Percentiles rank a stretch among this genome's conserved stretches.
Evolutionary conservation across 2,329 filamentous ascomycete species (phyloP).

Genomic region (Ophiostoma angusticollis): DNA sequence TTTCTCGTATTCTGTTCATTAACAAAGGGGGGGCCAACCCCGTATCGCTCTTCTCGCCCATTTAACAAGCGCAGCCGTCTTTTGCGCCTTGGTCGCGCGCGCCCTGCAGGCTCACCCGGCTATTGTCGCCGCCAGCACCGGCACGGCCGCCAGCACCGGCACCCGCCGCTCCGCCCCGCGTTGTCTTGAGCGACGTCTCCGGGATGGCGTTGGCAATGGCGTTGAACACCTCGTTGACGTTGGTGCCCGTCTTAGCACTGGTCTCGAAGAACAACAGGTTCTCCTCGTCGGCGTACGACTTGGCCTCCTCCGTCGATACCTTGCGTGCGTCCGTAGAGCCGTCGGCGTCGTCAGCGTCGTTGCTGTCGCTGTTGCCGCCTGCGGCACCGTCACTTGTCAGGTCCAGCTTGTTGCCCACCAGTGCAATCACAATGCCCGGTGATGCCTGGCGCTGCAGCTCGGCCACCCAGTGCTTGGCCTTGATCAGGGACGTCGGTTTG

Average conservation of each 20-base stretch:
- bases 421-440: slow-evolving; percentile 89
- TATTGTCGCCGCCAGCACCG: slow-evolving; percentile 42
- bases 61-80: slow-evolving; percentile 80
- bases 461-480: slow-evolving; percentile 98
- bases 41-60: no score
- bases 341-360: slow-evolving; percentile 47
- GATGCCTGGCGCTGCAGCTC: slow-evolving; percentile 93
- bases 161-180: slow-evolving; percentile 43
- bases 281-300: slow-evolving; percentile 90
- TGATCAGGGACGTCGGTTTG: slow-evolving; percentile 86
- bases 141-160: slow-evolving; percentile 42
- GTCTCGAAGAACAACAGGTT: slow-evolving; percentile 94
- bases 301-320: slow-evolving; percentile 80
- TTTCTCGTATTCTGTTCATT: no score
- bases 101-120: slow-evolving; percentile 72
- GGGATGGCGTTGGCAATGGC: slow-evolving; percentile 97
- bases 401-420: slow-evolving; percentile 96
- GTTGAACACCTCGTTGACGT: slow-evolving; percentile 92
- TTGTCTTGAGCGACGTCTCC: slow-evolving; percentile 87
- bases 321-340: slow-evolving; percentile 79
- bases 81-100: slow-evolving; percentile 64
- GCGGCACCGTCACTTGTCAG: slow-evolving; percentile 52
- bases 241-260: slow-evolving; percentile 88
- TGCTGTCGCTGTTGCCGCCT: slow-evolving; percentile 29
- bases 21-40: no score